Base-by-base conservation (phyloP, 2,329 filamentous ascomycete species). In the Podosphaera leucotricha region DNA sequence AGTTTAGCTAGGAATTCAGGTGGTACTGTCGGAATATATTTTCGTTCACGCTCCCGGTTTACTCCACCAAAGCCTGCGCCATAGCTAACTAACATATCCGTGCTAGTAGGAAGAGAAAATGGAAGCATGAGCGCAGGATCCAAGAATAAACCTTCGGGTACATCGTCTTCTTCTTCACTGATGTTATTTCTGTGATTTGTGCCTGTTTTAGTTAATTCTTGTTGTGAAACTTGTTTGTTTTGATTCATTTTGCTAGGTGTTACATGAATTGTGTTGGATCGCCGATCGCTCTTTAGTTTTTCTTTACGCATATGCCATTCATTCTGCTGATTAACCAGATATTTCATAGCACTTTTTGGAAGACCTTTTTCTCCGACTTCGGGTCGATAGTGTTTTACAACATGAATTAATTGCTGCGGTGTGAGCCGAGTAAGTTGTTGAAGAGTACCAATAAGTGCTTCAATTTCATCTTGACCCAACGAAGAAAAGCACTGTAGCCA, bases 401-500 rank as follows among this genome's bases (percentile, higher is more conserved):
- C 75, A 57, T 94, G 90, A 35, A 95, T 75, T 37, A 98, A 69
- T 59, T 98, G 90, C 56, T 85, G 81, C 0, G 85, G 80, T 21
- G 76, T 85, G 41, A 98, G 66, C 36, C 78, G 71, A 50, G 84
- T 85, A 36, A 98, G 68, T 59, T 95, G 90, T 55, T 93, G 79
- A 19, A 95, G 64, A 0, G 90, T 98, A 15, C 76, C 82, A 24
- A 92, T 76, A 15, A 98, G 69, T 2, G 84, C 83, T 56, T 93
- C 85, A 33, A 90, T 66, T 56, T 95, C 86, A 55, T 95, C 85
- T 10, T 66, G 63, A 4, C 77, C 84, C 3, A 95, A 70, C 0
- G 85, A 93, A 1, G 90, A 95, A 61, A 95, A 95, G 60, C 86
- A 94, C 59, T 98, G 90, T 30, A 98, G 66, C 90, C 90, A 98